These are phyloP conservation scores for Magnaporthiopsis incrustans DNA, from an alignment of 2,329 filamentous ascomycete genomes.

Conservation along the genomic window DNA sequence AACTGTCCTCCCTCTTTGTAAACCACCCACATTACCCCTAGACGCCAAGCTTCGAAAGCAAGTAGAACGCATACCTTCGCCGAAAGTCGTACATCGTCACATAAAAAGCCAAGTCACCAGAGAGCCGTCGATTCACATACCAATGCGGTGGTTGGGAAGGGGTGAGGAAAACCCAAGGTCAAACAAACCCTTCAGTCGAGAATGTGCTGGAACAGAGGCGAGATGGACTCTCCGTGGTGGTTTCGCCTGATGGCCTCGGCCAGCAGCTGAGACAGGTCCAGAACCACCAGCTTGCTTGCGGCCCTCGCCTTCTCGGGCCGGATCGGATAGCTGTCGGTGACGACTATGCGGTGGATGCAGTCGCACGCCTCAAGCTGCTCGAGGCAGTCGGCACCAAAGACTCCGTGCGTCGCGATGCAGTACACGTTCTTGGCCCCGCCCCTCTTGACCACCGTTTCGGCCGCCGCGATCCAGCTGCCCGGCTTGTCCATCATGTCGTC, in stretches of 20 bases:
- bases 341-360: conserved; percentile 87
- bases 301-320: conserved; percentile 61
- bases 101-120: conserved; percentile 2
- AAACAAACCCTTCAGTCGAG: neutral
- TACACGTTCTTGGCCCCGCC: conserved; percentile 90
- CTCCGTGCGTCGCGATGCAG: conserved; percentile 92
- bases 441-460: conserved; percentile 91
- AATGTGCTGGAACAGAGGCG: conserved; percentile 60
- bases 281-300: conserved; percentile 75
- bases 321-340: conserved; percentile 97
- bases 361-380: conserved; percentile 87
- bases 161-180: neutral
- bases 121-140: neutral
- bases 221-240: conserved; percentile 86
- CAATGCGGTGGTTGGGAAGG: neutral
- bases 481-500: conserved; percentile 99
- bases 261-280: conserved; percentile 82
- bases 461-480: conserved; percentile 93
- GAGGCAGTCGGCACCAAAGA: conserved; percentile 85
- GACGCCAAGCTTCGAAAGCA: conserved; percentile 7
- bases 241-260: conserved; percentile 92
- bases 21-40: conserved; percentile 4
- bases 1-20: neutral
- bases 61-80: conserved; percentile 6
- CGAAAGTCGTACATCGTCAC: conserved; percentile 1